Evolutionary conservation across 2,329 filamentous ascomycete genomes (phyloP).

Genomic region (Botrytis paeoniae): DNA sequence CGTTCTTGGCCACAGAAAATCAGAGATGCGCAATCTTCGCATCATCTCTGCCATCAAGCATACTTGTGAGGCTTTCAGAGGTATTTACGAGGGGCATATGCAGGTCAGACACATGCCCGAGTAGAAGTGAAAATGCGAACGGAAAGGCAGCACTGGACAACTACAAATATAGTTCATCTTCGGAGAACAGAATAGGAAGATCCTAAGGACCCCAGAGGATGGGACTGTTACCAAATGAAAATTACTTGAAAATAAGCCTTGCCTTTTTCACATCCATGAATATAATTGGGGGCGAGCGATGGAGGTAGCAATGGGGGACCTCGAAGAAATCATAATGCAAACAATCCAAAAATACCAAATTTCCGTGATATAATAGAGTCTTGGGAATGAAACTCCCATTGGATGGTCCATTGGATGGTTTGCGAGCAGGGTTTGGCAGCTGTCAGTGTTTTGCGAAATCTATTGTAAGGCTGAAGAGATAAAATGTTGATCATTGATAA

Average conservation of each 20-base stretch:
- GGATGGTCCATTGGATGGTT: slow-evolving; percentile 10
- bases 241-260: not conserved
- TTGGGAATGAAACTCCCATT: not conserved
- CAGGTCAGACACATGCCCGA: slow-evolving; percentile 15
- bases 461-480: slow-evolving; percentile 7
- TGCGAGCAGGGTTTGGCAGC: slow-evolving; percentile 10
- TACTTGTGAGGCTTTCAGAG: not conserved
- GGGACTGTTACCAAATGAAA: not conserved
- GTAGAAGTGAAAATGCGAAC: slow-evolving; percentile 10
- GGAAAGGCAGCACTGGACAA: not conserved
- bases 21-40: slow-evolving; percentile 22
- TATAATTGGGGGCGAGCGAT: slow-evolving; percentile 13
- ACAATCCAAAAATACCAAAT: not conserved
- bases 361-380: not conserved
- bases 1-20: not conserved
- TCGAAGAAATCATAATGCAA: not conserved
- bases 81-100: slow-evolving; percentile 15
- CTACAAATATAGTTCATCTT: not conserved
- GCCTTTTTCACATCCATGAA: slow-evolving; percentile 5
- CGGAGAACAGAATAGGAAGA: slow-evolving; percentile 15
- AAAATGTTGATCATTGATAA: not conserved
- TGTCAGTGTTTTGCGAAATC: not conserved
- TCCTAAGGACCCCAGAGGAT: slow-evolving; percentile 17
- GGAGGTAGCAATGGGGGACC: not conserved
- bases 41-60: slow-evolving; percentile 7